phyloP scores from a whole-genome alignment of 2,329 filamentous ascomycete species.

The Neonectria neomacrospora region DNA sequence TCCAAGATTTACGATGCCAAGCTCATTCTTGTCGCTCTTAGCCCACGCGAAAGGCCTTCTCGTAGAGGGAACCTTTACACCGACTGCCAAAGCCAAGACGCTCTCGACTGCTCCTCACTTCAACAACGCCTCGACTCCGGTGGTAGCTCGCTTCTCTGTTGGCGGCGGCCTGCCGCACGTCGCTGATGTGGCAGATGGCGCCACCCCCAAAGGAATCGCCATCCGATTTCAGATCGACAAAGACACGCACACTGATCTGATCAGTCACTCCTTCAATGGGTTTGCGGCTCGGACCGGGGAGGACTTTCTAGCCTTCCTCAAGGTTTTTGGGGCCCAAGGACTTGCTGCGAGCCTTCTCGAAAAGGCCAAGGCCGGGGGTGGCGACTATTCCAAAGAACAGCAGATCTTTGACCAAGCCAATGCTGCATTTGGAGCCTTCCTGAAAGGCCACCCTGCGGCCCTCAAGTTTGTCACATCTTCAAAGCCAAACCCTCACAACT shows the following conservation, averaged over 20 bases:
- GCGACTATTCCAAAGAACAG: constrained; percentile 18
- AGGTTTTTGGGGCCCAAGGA: constrained; percentile 13
- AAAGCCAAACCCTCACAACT: constrained; percentile 30
- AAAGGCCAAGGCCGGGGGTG: constrained; percentile 6
- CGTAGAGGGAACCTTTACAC: constrained; percentile 23
- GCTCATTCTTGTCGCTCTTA: not conserved
- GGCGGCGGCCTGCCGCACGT: constrained; percentile 25
- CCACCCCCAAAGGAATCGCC: constrained; percentile 28
- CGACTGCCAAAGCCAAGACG: constrained; percentile 19
- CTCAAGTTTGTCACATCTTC: constrained; percentile 13
- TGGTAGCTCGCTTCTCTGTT: constrained; percentile 27
- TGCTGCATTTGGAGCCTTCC: not conserved
- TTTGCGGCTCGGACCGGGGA: constrained; percentile 22
- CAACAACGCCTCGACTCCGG: constrained; percentile 21
- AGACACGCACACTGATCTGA: constrained; percentile 25
- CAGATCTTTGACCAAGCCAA: constrained; percentile 5
- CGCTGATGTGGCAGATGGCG: constrained; percentile 15
- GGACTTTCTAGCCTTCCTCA: constrained; percentile 25
- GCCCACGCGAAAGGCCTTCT: constrained; percentile 32
- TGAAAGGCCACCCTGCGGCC: constrained; percentile 8
- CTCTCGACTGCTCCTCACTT: constrained; percentile 29
- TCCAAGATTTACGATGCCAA: rapidly evolving
- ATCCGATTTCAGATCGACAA: constrained; percentile 30
- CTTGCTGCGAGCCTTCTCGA: not conserved
- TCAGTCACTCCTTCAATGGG: constrained; percentile 26